Evolutionary conservation across 768 basidiomycete species (phyloP).

Genomic region (Steccherinum ochraceum): DNA sequence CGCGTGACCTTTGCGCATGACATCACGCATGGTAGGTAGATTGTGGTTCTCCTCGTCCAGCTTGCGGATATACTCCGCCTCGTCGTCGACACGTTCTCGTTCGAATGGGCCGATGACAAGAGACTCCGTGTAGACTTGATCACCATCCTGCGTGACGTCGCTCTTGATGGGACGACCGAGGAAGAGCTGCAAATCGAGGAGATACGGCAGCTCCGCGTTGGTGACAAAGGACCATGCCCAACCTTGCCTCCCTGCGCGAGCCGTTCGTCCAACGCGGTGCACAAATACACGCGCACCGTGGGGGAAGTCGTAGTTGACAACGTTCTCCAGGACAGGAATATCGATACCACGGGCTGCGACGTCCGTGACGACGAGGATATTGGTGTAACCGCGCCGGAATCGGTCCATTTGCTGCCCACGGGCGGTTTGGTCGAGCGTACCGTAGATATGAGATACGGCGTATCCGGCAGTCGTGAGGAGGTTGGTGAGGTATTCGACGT

Average conservation of each 20-base stretch:
- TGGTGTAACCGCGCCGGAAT: constrained; percentile 76
- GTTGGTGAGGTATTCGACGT: constrained; percentile 88
- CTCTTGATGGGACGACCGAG: constrained; percentile 70
- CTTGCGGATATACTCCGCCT: constrained; percentile 71
- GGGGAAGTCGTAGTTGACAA: constrained; percentile 98
- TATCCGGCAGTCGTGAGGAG: constrained; percentile 80
- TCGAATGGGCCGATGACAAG: constrained; percentile 81
- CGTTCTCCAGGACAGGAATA: constrained; percentile 93
- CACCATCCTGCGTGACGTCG: constrained; percentile 42
- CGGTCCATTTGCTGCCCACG: constrained; percentile 86
- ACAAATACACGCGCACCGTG: constrained; percentile 90
- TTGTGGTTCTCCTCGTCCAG: constrained; percentile 60
- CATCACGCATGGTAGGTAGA: constrained; percentile 61
- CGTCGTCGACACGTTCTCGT: constrained; percentile 73
- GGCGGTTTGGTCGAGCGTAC: constrained; percentile 88
- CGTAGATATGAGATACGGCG: constrained; percentile 90
- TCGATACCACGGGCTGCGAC: constrained; percentile 98
- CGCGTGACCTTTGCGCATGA: constrained; percentile 83
- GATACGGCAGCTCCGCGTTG: constrained; percentile 77
- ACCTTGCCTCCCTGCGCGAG: constrained; percentile 89
- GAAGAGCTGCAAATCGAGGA: constrained; percentile 91
- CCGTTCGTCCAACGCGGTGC: constrained; percentile 95
- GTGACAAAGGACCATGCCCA: constrained; percentile 97
- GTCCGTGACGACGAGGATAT: constrained; percentile 91
- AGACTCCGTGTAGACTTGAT: constrained; percentile 61